Conservation (phyloP, 2,329 filamentous ascomycete species). For the Aspergillus texensis region DNA sequence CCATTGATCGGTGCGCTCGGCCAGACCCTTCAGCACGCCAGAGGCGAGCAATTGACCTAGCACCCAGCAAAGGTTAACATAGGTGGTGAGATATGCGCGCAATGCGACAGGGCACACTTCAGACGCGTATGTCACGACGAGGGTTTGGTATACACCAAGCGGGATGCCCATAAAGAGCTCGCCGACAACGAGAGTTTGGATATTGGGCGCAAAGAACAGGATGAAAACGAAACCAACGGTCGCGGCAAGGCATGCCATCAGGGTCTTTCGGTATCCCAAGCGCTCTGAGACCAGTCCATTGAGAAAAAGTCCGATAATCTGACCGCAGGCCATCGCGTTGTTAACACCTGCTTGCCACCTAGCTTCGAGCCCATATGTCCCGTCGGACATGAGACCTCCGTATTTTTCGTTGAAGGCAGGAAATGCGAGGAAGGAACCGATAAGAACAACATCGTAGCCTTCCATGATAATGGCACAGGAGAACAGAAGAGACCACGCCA, state of each 20-base stretch:
- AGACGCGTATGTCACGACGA: slow-evolving; percentile 4
- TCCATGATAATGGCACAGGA: slow-evolving; percentile 44
- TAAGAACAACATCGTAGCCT: slow-evolving; percentile 41
- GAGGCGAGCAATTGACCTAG: slow-evolving; percentile 41
- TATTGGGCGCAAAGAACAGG: slow-evolving; percentile 5
- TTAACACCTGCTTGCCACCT: slow-evolving; percentile 39
- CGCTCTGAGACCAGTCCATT: slow-evolving; percentile 25
- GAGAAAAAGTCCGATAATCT: slow-evolving; percentile 28
- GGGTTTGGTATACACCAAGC: slow-evolving; percentile 7
- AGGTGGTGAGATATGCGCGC: slow-evolving; percentile 10
- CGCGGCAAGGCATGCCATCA: slow-evolving; percentile 13
- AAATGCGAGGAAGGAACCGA: slow-evolving; percentile 39
- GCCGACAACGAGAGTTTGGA: slow-evolving; percentile 1
- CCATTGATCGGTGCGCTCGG: slow-evolving; percentile 34
- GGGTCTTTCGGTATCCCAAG: slow-evolving; percentile 21
- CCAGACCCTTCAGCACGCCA: slow-evolving; percentile 37
- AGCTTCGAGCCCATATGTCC: slow-evolving; percentile 34
- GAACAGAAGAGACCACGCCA: slow-evolving; percentile 40
- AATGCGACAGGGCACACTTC: slow-evolving; percentile 6
- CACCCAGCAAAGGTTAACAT: slow-evolving; percentile 11
- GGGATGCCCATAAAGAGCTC: slow-evolving; percentile 11
- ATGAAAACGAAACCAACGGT: slow-evolving; percentile 9
- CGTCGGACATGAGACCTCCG: slow-evolving; percentile 13
- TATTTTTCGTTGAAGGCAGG: slow-evolving; percentile 20
- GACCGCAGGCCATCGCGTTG: slow-evolving; percentile 36